A percentile compares a stretch with the other conserved stretches of the same genome.
Conservation (phyloP, 2,329 filamentous ascomycete genomes). For the Pseudogymnoascus pannorum region DNA sequence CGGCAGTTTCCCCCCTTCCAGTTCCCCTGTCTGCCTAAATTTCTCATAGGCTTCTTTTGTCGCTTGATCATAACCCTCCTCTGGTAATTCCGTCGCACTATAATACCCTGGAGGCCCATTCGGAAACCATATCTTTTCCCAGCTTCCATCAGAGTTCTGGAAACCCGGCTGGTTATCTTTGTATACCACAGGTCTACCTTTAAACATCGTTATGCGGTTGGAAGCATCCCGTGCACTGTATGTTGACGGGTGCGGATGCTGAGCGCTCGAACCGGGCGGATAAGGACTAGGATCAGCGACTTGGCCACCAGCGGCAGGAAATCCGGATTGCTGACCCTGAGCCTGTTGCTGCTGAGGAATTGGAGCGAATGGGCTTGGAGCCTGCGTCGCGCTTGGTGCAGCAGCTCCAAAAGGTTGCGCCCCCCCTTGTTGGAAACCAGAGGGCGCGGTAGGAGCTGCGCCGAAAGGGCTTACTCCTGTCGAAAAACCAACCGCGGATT, state of each 20-base stretch:
- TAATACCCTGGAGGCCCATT: constrained; percentile 59
- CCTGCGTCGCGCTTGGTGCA: constrained; percentile 21
- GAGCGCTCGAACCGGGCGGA: background rate
- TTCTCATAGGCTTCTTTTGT: constrained; percentile 55
- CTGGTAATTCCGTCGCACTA: constrained; percentile 53
- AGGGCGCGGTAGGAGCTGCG: background rate
- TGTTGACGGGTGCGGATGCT: constrained; percentile 14
- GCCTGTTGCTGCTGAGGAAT: constrained; percentile 13
- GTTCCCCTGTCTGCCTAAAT: constrained; percentile 58
- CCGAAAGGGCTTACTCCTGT: background rate
- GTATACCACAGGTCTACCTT: constrained; percentile 56
- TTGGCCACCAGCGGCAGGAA: background rate
- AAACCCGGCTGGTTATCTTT: constrained; percentile 41
- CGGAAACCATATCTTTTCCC: constrained; percentile 65
- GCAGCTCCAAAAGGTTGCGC: constrained; percentile 29
- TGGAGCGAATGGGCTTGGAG: constrained; percentile 13
- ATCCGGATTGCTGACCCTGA: background rate
- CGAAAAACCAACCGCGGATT: background rate
- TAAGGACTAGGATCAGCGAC: constrained; percentile 7
- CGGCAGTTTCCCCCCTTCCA: constrained; percentile 66
- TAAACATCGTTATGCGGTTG: constrained; percentile 49
- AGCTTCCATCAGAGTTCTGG: constrained; percentile 45
- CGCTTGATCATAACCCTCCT: constrained; percentile 51
- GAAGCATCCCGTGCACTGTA: constrained; percentile 18
- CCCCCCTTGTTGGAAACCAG: background rate